Evolutionary conservation across 2,329 filamentous ascomycete genomes (phyloP).

Genomic region (Cladosporium sp.): DNA sequence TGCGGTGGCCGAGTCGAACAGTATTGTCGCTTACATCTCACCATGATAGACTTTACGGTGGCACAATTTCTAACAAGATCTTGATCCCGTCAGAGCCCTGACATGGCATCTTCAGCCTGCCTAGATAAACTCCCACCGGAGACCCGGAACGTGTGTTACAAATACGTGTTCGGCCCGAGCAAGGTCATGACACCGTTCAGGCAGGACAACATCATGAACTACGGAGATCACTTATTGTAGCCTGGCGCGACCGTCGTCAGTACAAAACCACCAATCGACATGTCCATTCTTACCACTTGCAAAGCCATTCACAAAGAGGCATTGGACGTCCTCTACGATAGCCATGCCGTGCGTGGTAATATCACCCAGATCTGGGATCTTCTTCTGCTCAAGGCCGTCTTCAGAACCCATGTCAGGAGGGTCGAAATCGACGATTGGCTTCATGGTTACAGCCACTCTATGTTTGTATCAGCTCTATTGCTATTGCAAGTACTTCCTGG

Average conservation of each 20-base stretch:
- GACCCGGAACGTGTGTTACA: not conserved
- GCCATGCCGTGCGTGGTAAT: not conserved
- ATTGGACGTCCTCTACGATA: slow-evolving; percentile 13
- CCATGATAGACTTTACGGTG: too few relatives aligned
- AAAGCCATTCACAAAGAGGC: slow-evolving; percentile 13
- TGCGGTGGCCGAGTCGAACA: too few relatives aligned
- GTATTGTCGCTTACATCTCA: too few relatives aligned
- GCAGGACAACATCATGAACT: not conserved
- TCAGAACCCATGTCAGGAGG: not conserved
- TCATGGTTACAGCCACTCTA: not conserved
- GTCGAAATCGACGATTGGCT: not conserved
- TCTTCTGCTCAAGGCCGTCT: not conserved
- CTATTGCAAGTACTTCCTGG: not conserved
- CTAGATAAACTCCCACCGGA: not conserved
- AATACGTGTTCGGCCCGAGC: not conserved
- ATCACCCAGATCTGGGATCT: not conserved
- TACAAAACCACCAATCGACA: not conserved
- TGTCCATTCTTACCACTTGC: slow-evolving; percentile 12
- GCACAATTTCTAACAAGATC: too few relatives aligned
- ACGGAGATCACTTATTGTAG: not conserved
- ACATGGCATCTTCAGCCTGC: not conserved
- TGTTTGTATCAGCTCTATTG: not conserved
- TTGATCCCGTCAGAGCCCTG: too few relatives aligned
- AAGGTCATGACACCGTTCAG: not conserved
- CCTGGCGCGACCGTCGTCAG: not conserved